Evolutionary conservation across 306 rosid species (phyloP), one percentile per base, ranked within the genome.

Genomic region (Fragaria vesca): DNA sequence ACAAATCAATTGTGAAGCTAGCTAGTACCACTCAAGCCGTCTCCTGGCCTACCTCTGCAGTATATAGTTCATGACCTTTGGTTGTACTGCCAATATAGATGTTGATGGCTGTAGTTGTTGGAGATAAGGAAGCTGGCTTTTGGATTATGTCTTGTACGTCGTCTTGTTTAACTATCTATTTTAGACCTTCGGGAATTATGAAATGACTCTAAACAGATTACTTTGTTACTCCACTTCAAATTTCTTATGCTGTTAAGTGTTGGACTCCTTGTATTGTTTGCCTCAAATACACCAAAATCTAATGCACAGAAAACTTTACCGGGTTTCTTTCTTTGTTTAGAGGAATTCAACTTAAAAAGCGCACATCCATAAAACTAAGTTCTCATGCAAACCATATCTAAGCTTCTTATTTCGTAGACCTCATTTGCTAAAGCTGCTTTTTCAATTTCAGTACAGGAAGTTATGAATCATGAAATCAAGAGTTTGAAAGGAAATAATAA

Each of bases 1-100:
- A 74, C 80, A 87, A 85, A 80, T 82, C 85, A 85, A 77, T 82
- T 82, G 71, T 81, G 88, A 86, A 80, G 92, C 88, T 83, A 80
- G 92, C 87, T 83, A 76, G 82, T 86, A 61, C 74, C 80, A 73
- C 87, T 68, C 17, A n/a, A 57, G 83, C 80, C 81, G 83, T 83
- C 69, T 83, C n/a, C 76, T 76, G 26, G 26, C 26, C 26, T 83
- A 85, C 81, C 78, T 83, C 70, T 76, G 91, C 88, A 74, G 87
- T 76, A 74, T 24, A 60, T 71, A 50, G 16, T 60, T 73, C 84
- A 74, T 83, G 79, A 70, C 84, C 83, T 78, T 83, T 73, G 81
- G 82, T 82, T 77, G 81, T 74, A 81, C 80, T 84, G 67, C 85
- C 79, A 24, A 50, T 68, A 79, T 48, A 71, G 81, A 68, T 86